These are phyloP conservation scores for Fusarium pininemorale DNA, from an alignment of 2,329 filamentous ascomycete genomes.

Conservation along the genomic window DNA sequence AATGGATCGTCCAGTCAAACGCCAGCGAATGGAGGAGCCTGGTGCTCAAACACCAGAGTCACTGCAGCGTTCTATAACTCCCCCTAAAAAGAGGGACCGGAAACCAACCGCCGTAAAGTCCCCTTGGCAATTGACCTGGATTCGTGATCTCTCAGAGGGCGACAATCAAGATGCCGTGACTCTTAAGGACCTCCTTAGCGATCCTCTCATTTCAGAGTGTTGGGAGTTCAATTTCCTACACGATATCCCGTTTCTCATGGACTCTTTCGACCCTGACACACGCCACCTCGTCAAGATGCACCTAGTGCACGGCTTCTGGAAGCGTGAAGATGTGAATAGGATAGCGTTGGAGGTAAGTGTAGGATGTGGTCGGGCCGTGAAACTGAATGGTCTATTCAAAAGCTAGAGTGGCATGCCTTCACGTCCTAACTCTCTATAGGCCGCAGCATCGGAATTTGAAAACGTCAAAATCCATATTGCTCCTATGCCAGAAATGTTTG, in stretches of 20 bases:
- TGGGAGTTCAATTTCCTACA: constrained; percentile 78
- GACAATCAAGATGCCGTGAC: constrained; percentile 73
- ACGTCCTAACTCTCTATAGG: constrained; percentile 52
- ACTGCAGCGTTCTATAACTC: constrained; percentile 56
- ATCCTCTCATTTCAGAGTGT: constrained; percentile 76
- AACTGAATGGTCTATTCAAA: not conserved
- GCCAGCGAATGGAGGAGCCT: constrained; percentile 38
- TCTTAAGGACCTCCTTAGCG: constrained; percentile 74
- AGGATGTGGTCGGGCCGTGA: not conserved
- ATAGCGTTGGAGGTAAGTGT: constrained; percentile 64
- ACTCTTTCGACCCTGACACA: constrained; percentile 62
- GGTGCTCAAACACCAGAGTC: constrained; percentile 37
- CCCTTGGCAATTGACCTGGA: constrained; percentile 76
- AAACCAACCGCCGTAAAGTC: constrained; percentile 56
- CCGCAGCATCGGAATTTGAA: constrained; percentile 66
- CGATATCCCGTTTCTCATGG: constrained; percentile 65
- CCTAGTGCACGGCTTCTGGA: constrained; percentile 71
- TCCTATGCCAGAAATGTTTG: constrained; percentile 84
- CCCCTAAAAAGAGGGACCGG: constrained; percentile 51
- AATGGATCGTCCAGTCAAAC: constrained; percentile 48
- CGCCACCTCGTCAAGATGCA: constrained; percentile 61
- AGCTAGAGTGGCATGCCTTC: not conserved
- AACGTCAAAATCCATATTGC: constrained; percentile 79
- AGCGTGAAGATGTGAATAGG: constrained; percentile 69
- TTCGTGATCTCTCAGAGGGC: constrained; percentile 67